Conservation (phyloP, 805 yeast genomes). For the Yarrowia sp. region DNA sequence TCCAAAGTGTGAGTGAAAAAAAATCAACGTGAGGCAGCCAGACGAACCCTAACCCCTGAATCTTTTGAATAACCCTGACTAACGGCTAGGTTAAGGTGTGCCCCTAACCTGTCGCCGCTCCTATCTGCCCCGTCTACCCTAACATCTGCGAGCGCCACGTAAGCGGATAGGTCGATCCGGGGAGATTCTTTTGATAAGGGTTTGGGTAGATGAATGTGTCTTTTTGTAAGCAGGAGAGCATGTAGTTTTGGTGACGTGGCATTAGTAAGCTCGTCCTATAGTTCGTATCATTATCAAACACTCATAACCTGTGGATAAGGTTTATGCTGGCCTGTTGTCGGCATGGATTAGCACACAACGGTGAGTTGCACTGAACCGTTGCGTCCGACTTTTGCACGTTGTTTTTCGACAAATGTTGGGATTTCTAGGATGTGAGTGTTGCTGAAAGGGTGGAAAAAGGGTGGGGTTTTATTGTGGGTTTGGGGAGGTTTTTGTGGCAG, state of each 20-base stretch:
- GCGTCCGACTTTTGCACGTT: too few relatives aligned
- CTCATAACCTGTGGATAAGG: conserved; percentile 1
- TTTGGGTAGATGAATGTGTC: not conserved
- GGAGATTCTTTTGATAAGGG: not conserved
- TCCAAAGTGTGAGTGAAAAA: too few relatives aligned
- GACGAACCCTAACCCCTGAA: too few relatives aligned
- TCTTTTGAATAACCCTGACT: too few relatives aligned
- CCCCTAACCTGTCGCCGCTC: not conserved
- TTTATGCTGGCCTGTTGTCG: not conserved
- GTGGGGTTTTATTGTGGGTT: not conserved
- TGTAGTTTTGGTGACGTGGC: too few relatives aligned
- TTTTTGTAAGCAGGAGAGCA: too few relatives aligned
- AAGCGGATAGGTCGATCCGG: conserved; percentile 9
- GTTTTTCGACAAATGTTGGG: not conserved
- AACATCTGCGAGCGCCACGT: not conserved
- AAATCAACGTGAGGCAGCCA: too few relatives aligned
- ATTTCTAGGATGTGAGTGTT: conserved; percentile 20
- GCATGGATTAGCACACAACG: not conserved
- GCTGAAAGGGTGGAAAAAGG: not conserved
- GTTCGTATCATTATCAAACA: too few relatives aligned
- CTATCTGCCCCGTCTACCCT: not conserved
- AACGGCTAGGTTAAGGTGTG: too few relatives aligned
- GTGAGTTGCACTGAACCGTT: not conserved
- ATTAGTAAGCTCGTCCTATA: too few relatives aligned
- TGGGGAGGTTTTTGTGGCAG: not conserved